Evolutionary conservation across 768 basidiomycete genomes (phyloP).

Genomic region (Mycena vulgaris): DNA sequence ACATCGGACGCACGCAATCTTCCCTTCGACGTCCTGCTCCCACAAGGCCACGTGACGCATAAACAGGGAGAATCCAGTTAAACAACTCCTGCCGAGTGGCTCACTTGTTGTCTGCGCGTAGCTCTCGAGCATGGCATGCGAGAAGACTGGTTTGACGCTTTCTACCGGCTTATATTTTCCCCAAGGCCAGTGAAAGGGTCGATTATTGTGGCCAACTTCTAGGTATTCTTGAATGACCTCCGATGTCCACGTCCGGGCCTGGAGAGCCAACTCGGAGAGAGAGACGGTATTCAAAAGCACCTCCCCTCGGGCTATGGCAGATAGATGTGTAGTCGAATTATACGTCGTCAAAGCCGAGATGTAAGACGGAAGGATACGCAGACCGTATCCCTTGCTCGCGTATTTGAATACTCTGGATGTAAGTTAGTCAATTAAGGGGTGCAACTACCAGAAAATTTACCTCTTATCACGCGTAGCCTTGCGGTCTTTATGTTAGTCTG

Average conservation of each 20-base stretch:
- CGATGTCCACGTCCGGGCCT: slow-evolving; percentile 24
- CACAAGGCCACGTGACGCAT: slow-evolving; percentile 40
- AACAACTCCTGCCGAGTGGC: slow-evolving; percentile 19
- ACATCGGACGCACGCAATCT: slow-evolving; percentile 2
- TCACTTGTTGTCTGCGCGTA: background rate
- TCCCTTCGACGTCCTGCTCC: slow-evolving; percentile 21
- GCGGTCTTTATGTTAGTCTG: background rate
- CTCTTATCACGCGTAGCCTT: slow-evolving; percentile 32
- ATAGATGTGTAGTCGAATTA: background rate
- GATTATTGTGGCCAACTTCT: slow-evolving; percentile 14
- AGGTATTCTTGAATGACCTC: slow-evolving; percentile 26
- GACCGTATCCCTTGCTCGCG: slow-evolving; percentile 38
- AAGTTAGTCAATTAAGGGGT: background rate
- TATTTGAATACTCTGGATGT: slow-evolving; percentile 37
- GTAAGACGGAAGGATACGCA: slow-evolving; percentile 37
- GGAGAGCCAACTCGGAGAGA: background rate
- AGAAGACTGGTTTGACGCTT: slow-evolving; percentile 29
- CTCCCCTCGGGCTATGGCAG: slow-evolving; percentile 4
- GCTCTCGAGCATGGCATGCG: slow-evolving; percentile 23
- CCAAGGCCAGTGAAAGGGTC: slow-evolving; percentile 28
- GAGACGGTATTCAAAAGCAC: background rate
- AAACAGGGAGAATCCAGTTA: slow-evolving; percentile 33
- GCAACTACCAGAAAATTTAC: background rate
- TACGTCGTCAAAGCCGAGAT: slow-evolving; percentile 27
- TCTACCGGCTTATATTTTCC: background rate